Percentiles rank a stretch among this genome's conserved stretches.
These are phyloP conservation scores for Rhipidocladum racemiflorum DNA, from an alignment of 176 grass and related monocot species.

Conservation along the genomic window DNA sequence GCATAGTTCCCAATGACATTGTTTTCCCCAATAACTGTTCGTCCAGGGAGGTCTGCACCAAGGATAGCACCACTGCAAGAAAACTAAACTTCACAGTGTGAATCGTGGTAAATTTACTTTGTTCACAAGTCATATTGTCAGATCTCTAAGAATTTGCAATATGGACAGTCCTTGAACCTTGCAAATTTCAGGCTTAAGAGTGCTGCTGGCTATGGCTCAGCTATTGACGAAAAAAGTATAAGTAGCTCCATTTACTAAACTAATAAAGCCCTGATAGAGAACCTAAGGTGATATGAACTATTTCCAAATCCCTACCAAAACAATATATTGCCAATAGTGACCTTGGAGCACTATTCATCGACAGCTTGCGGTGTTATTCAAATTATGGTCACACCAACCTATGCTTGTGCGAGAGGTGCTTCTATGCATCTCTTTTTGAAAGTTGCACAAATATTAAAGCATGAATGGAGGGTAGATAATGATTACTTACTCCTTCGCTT, in stretches of 20 bases:
- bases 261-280: not conserved
- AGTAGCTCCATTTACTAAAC: not conserved
- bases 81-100: slow-evolving; percentile 32
- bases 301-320: not conserved
- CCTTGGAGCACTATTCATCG: not conserved
- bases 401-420: too few relatives aligned
- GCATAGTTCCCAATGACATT: slow-evolving; percentile 80
- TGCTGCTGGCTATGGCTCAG: not conserved
- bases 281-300: not conserved
- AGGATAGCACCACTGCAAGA: slow-evolving; percentile 85
- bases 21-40: slow-evolving; percentile 60
- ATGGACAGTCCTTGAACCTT: not conserved
- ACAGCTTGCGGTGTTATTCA: not conserved
- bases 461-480: too few relatives aligned
- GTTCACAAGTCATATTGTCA: slow-evolving; percentile 2
- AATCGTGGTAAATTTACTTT: slow-evolving; percentile 19
- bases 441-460: too few relatives aligned
- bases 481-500: too few relatives aligned
- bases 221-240: not conserved
- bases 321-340: not conserved
- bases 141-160: not conserved
- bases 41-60: slow-evolving; percentile 77
- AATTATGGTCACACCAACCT: not conserved
- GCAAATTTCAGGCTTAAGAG: not conserved
- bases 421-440: too few relatives aligned